A percentile compares a stretch with the other conserved stretches of the same genome.
phyloP scores from a whole-genome alignment of 192 early-diverging fungal genomes.

The Entophlyctis helioformis region DNA sequence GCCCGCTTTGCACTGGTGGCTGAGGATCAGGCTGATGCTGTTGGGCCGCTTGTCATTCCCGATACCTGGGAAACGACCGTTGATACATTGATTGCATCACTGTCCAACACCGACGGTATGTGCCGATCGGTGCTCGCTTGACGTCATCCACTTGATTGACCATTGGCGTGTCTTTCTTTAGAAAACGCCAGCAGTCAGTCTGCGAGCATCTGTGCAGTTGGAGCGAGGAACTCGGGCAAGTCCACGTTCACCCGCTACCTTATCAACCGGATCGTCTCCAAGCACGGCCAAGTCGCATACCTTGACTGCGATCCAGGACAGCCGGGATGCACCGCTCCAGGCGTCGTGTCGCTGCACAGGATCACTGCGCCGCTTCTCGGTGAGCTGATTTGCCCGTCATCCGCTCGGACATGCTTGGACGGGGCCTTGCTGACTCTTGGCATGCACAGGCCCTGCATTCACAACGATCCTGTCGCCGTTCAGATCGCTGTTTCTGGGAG shows the following conservation, averaged over 20 bases:
- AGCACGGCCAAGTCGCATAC: conserved; percentile 61
- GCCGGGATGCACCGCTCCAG: conserved; percentile 72
- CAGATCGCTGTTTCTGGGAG: conserved; percentile 64
- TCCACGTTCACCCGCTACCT: conserved; percentile 73
- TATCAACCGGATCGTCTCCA: conserved; percentile 43
- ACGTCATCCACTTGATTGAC: too few species aligned
- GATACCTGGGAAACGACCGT: too few species aligned
- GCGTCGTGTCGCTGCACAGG: conserved; percentile 62
- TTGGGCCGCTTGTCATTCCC: too few species aligned
- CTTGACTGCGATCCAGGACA: conserved; percentile 92
- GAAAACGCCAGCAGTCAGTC: too few species aligned
- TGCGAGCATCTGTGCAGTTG: conserved; percentile 58
- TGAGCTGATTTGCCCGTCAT: not conserved
- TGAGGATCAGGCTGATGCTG: too few species aligned
- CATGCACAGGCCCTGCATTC: conserved; percentile 72
- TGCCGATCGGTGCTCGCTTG: too few species aligned
- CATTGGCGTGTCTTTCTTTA: too few species aligned
- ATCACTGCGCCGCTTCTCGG: not conserved
- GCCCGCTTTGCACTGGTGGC: too few species aligned
- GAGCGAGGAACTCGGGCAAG: conserved; percentile 77
- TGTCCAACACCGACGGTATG: too few species aligned
- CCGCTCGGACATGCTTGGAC: not conserved
- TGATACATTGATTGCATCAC: too few species aligned
- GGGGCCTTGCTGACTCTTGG: not conserved
- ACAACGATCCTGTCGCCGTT: conserved; percentile 53